A percentile compares a stretch with the other conserved stretches of the same genome.
These are phyloP conservation scores for Xeromyces bisporus DNA, from an alignment of 495 filamentous ascomycete species.

Conservation along the genomic window DNA sequence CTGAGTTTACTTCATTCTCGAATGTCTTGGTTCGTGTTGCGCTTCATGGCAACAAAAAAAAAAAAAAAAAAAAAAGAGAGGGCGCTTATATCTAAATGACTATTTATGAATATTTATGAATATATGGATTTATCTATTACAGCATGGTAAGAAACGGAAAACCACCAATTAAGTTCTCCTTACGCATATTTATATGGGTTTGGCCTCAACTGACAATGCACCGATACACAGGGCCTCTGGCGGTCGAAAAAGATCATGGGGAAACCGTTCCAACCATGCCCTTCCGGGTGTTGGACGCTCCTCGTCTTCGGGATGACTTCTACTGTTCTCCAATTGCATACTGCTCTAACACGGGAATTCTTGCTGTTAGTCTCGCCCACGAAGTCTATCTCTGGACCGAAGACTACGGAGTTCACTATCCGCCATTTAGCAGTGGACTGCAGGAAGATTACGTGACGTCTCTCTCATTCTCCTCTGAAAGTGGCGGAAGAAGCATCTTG, in stretches of 20 bases:
- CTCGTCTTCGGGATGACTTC: conserved; percentile 77
- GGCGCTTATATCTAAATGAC: too few species aligned
- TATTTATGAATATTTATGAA: too few species aligned
- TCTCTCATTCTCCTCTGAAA: conserved; percentile 68
- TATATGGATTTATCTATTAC: neutral
- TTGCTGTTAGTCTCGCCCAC: conserved; percentile 74
- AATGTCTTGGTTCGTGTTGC: too few species aligned
- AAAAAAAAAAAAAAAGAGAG: too few species aligned
- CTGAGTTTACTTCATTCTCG: too few species aligned
- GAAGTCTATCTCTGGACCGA: conserved; percentile 87
- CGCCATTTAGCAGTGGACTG: conserved; percentile 24
- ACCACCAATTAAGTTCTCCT: too few species aligned
- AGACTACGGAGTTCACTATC: conserved; percentile 32
- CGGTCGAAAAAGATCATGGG: neutral
- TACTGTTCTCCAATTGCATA: conserved; percentile 90
- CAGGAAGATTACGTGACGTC: conserved; percentile 54
- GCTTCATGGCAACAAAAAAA: too few species aligned
- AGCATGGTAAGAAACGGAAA: neutral
- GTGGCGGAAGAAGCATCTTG: conserved; percentile 63
- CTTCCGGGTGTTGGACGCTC: conserved; percentile 83
- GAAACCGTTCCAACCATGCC: conserved; percentile 45
- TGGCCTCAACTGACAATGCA: conserved; percentile 4
- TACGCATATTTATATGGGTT: too few species aligned
- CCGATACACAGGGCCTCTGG: conserved; percentile 10
- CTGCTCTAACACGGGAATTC: conserved; percentile 47